Percentiles rank a stretch among this genome's conserved stretches.
These are phyloP conservation scores for Cladosporium sp. DNA, from an alignment of 2,329 filamentous ascomycete genomes.

Conservation along the genomic window DNA sequence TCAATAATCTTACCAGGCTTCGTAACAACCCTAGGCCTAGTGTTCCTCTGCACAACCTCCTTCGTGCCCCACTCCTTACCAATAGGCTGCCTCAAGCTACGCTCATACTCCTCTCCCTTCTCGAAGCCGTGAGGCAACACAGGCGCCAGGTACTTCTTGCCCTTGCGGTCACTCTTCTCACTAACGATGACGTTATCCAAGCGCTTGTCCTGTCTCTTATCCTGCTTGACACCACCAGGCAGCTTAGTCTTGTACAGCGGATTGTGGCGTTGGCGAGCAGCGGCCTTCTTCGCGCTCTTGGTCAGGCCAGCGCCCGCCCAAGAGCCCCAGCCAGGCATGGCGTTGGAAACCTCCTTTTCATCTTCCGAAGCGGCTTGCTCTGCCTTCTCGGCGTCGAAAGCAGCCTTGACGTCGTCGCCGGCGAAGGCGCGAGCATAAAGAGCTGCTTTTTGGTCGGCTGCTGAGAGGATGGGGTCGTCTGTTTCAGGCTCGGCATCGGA, in stretches of 20 bases:
- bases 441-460: conserved; percentile 58
- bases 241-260: conserved; percentile 61
- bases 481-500: conserved; percentile 28
- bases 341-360: conserved; percentile 77
- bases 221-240: conserved; percentile 68
- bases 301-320: conserved; percentile 86
- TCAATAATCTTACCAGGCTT: conserved; percentile 82
- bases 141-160: conserved; percentile 81
- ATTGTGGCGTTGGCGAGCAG: conserved; percentile 50
- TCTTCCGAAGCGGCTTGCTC: conserved; percentile 72
- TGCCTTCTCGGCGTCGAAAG: conserved; percentile 80
- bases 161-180: conserved; percentile 89
- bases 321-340: conserved; percentile 90
- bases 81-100: conserved; percentile 79
- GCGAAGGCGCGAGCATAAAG: conserved; percentile 81
- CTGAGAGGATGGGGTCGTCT: conserved; percentile 29
- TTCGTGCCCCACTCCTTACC: conserved; percentile 98
- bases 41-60: conserved; percentile 84
- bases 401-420: conserved; percentile 76
- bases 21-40: conserved; percentile 83
- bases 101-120: conserved; percentile 83
- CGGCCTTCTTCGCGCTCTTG: conserved; percentile 65
- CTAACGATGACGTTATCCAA: conserved; percentile 85
- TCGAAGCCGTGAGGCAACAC: conserved; percentile 89
- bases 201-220: conserved; percentile 68